Percentiles rank a stretch among this genome's conserved stretches.
These are phyloP conservation scores for Corymbia citriodora DNA, from an alignment of 441 rosid species.

Conservation along the genomic window DNA sequence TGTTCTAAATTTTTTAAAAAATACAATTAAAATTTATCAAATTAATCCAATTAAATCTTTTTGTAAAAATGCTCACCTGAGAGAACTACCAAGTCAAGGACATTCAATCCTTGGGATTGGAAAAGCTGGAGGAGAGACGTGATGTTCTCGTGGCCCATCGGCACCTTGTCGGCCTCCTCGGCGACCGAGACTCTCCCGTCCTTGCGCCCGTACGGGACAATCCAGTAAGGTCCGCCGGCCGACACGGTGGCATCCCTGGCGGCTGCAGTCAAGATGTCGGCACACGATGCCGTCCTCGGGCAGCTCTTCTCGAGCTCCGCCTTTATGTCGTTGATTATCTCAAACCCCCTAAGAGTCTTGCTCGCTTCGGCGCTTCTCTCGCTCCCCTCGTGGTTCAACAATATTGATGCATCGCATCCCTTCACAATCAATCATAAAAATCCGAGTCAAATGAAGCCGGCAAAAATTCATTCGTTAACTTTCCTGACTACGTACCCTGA, in stretches of 20 bases:
- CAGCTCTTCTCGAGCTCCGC: conserved; percentile 48
- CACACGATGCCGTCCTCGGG: conserved; percentile 52
- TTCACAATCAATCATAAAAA: neutral
- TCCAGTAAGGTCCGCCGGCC: conserved; percentile 64
- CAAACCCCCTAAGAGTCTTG: conserved; percentile 58
- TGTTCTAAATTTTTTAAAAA: no score
- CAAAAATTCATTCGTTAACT: neutral
- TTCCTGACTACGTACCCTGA: conserved; percentile 28
- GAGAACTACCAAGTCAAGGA: conserved; percentile 65
- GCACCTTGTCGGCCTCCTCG: conserved; percentile 44
- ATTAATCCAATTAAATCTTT: no score
- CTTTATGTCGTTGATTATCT: conserved; percentile 57
- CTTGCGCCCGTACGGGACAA: conserved; percentile 51
- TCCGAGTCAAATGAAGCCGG: neutral
- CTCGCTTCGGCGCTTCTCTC: conserved; percentile 59
- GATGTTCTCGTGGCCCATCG: conserved; percentile 47
- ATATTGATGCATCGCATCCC: conserved; percentile 76
- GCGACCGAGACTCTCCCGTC: conserved; percentile 44
- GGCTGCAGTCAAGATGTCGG: conserved; percentile 49
- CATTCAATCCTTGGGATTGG: conserved; percentile 59
- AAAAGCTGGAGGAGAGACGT: conserved; percentile 47
- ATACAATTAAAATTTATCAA: no score
- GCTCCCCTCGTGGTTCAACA: conserved; percentile 51
- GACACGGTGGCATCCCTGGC: conserved; percentile 43
- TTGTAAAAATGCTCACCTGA: conserved; percentile 5